Evolutionary conservation across 768 basidiomycete species (phyloP).

Genomic region (Kondoa subrosea): DNA sequence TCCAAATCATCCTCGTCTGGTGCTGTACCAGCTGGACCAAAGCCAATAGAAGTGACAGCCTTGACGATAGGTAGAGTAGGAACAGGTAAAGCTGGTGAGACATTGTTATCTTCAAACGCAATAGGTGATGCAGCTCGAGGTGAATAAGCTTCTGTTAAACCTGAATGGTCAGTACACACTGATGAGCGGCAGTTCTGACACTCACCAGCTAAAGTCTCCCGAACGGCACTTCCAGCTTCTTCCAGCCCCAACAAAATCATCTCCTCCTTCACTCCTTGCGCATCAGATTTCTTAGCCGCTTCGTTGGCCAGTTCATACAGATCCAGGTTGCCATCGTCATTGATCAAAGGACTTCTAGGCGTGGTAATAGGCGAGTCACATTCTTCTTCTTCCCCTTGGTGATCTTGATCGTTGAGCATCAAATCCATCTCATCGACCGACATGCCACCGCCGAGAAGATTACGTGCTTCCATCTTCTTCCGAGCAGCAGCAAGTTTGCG

Average conservation of each 20-base stretch:
- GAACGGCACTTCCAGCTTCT: neutral
- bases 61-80: neutral
- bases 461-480: constrained; percentile 3
- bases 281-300: neutral
- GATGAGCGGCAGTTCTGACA: too few species aligned
- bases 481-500: neutral
- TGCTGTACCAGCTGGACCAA: neutral
- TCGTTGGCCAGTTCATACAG: neutral
- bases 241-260: neutral
- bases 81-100: neutral
- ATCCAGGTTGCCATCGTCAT: neutral
- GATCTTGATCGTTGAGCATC: too few species aligned
- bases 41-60: neutral
- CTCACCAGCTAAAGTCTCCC: neutral
- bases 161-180: too few species aligned
- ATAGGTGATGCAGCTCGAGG: neutral
- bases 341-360: constrained; percentile 19
- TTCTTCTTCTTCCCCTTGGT: neutral
- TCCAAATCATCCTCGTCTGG: neutral
- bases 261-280: neutral
- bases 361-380: constrained; percentile 24
- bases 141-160: neutral
- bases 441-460: neutral
- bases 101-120: neutral
- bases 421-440: neutral